Conservation (phyloP, 169 alveolate species). For the Plasmodium falciparum region DNA sequence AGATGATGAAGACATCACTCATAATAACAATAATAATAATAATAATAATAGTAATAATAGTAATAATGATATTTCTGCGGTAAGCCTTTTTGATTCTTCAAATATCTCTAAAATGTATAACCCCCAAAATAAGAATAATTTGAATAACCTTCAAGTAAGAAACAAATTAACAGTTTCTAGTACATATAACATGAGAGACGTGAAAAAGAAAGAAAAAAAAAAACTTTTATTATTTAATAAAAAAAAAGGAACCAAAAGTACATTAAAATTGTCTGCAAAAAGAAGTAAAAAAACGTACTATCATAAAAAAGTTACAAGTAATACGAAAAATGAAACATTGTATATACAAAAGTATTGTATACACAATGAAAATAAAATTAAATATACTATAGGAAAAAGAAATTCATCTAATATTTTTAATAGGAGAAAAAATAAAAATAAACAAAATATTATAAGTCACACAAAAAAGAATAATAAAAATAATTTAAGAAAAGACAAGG, state of each 20-base stretch:
- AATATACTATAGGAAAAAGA: constrained; percentile 7
- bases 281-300: neutral
- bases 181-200: no score
- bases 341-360: constrained; percentile 61
- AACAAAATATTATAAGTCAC: neutral
- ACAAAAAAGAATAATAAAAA: no score
- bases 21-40: no score
- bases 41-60: no score
- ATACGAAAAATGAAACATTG: constrained; percentile 37
- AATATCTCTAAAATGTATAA: no score
- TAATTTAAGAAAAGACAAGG: no score
- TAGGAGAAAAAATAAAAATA: neutral
- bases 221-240: neutral
- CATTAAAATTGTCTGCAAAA: neutral
- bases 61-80: no score
- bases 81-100: no score
- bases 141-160: no score
- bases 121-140: no score
- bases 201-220: constrained; percentile 19
- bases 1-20: no score
- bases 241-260: neutral
- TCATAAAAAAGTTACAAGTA: constrained; percentile 30
- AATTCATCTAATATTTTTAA: constrained; percentile 12
- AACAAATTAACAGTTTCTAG: no score
- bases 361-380: constrained; percentile 31